Evolutionary conservation across 2,329 filamentous ascomycete species (phyloP).

Genomic region (Neonectria coccinea): DNA sequence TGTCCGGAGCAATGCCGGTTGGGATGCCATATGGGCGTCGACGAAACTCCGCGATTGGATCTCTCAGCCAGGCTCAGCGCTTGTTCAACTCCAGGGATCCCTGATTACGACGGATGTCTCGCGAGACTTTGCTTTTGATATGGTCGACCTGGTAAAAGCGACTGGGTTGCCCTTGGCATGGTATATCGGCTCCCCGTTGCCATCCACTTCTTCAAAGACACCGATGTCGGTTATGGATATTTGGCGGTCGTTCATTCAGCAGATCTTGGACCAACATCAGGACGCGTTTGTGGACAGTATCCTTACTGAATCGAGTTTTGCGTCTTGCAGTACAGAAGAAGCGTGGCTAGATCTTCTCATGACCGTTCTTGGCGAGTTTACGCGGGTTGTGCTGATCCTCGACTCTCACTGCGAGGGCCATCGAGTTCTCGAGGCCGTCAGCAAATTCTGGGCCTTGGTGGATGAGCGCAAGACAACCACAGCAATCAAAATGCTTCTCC

Average conservation of each 20-base stretch:
- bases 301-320: constrained; percentile 16
- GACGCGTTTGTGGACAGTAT: background rate
- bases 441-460: constrained; percentile 16
- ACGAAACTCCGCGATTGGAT: constrained; percentile 26
- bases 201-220: constrained; percentile 2
- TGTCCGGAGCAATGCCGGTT: constrained; percentile 1
- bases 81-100: constrained; percentile 23
- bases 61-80: constrained; percentile 14
- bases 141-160: constrained; percentile 21
- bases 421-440: background rate
- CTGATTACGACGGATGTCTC: constrained; percentile 14
- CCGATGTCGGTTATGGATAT: constrained; percentile 1
- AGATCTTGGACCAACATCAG: constrained; percentile 12
- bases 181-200: constrained; percentile 14
- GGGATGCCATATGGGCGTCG: constrained; percentile 24
- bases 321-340: constrained; percentile 14
- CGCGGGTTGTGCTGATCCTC: constrained; percentile 12
- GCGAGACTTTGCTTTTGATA: constrained; percentile 25
- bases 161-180: constrained; percentile 16
- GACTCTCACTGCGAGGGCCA: constrained; percentile 13
- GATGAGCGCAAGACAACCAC: constrained; percentile 12
- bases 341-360: constrained; percentile 21
- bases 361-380: constrained; percentile 15
- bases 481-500: constrained; percentile 25
- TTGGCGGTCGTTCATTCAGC: constrained; percentile 18